phyloP scores from a whole-genome alignment of 441 rosid genomes.

The Euphorbia corollata region DNA sequence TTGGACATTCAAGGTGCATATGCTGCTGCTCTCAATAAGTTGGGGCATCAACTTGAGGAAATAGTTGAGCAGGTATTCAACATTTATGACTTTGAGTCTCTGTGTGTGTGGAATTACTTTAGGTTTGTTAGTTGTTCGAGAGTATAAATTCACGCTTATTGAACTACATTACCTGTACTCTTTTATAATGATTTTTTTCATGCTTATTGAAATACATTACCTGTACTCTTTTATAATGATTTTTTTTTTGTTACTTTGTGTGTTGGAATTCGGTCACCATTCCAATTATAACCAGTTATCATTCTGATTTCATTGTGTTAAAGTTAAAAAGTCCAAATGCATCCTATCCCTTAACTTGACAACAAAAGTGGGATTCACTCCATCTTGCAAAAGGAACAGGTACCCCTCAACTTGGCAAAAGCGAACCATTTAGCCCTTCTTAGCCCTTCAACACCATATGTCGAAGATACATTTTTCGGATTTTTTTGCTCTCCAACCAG shows the following conservation, averaged over 20 bases:
- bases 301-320: constrained; percentile 6
- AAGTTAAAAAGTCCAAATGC: too few species aligned
- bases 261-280: not conserved
- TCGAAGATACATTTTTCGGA: too few species aligned
- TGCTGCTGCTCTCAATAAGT: constrained; percentile 63
- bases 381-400: too few species aligned
- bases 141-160: not conserved
- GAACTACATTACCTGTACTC: not conserved
- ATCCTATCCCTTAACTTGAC: too few species aligned
- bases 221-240: not conserved
- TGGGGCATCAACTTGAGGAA: constrained; percentile 82
- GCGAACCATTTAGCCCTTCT: too few species aligned
- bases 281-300: not conserved
- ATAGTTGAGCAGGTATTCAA: constrained; percentile 64
- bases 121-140: not conserved
- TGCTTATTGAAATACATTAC: not conserved
- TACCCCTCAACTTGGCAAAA: too few species aligned
- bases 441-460: too few species aligned
- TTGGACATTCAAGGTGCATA: constrained; percentile 64
- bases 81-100: too few species aligned
- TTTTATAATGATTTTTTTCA: not conserved
- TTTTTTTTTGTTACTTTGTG: not conserved
- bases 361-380: too few species aligned
- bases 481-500: too few species aligned
- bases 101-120: not conserved